Evolutionary conservation across 371 early-diverging fungal genomes (phyloP), one percentile per base, ranked within the genome.

Genomic region (Dichotomocladium elegans): DNA sequence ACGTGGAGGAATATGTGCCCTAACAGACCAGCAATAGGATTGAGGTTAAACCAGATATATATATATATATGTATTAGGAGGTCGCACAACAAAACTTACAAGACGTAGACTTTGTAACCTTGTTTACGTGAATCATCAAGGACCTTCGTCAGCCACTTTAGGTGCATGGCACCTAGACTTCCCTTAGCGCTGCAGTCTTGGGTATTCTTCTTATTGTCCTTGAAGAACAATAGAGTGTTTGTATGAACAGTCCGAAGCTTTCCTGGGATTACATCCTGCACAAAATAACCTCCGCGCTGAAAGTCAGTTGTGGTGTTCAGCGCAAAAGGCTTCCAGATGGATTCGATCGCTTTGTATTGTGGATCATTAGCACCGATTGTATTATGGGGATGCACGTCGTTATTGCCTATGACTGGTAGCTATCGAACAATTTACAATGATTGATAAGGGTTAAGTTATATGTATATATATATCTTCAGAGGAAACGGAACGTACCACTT

Each of bases 1-100:
- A 19, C 62, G 58, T 4, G 82, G 82, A 10, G 80, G 79, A 4
- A 81, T 59, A 63, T 81, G 82, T 17, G 70, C 74, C 17, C 70
- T 68, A 41, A 46, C n/a, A n/a, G 55, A 55, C 40, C 11, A 34
- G n/a, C 22, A 11, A 27, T 3, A 24, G n/a, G 37, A 27, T 27
- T 51, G 11, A 15, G 22, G 14, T 25, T 28, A 27, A 31, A 19
- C 21, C 22, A n/a, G 15, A 17, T 33, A 25, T 5, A 10, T 34
- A 15, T 15, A 12, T 17, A 8, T 9, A 21, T 19, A 27, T 48
- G 46, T 48, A 22, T 28, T n/a, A 9, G 45, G 24, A 7, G 35
- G 15, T 11, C 12, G 30, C 7, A 6, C 0, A 17, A 12, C 4
- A 19, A 27, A 24, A 53, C 58, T 48, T 57, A 64, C 64, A 57